Base-by-base conservation (phyloP, 306 rosid genomes). In the Prosopis cineraria region DNA sequence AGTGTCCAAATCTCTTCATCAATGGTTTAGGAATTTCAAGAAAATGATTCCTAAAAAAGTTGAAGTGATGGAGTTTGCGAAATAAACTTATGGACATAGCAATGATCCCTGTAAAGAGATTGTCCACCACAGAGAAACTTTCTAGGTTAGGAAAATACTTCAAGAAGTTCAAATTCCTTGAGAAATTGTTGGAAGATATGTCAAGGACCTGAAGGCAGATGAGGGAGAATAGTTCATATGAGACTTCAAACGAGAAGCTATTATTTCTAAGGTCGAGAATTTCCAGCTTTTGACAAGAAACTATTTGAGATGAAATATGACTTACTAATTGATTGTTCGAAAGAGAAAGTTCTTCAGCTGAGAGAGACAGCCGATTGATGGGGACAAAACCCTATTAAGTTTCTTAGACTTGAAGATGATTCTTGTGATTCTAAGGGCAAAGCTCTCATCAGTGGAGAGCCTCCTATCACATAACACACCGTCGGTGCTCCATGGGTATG, bases 251-350 rank as follows among this genome's bases (percentile, higher is more conserved):
- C 7, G 95, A 89, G 77, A 94, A 78, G 50, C 34, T 45, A 76
- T 94, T 94, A 74, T 68, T 71, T 10, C 74, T 37, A 30, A 94
- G 91, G 86, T 85, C 79, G 16, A 94, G 92, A 56, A 94, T 79
- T 60, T 94, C 97, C 40, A 94, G 92, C 60, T 94, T 92, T 70
- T 78, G 68, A 86, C 96, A 91, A 90, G 90, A 90, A 80, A 83
- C 92, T 13, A 94, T 85, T 31, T 79, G 79, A 19, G 83, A 1
- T 6, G 98, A 97, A 36, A 94, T 67, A 39, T 58, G 89, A 90
- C 84, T n/a, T n/a, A n/a, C n/a, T n/a, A n/a, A n/a, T n/a, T n/a
- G n/a, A n/a, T n/a, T n/a, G n/a, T n/a, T n/a, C 92, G 88, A 70
- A 48, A 94, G 72, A 50, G 95, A 80, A 45, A 94, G 91, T 76